phyloP scores from a whole-genome alignment of 352 stramenopile species.

The Elongisporangium undulatum region DNA sequence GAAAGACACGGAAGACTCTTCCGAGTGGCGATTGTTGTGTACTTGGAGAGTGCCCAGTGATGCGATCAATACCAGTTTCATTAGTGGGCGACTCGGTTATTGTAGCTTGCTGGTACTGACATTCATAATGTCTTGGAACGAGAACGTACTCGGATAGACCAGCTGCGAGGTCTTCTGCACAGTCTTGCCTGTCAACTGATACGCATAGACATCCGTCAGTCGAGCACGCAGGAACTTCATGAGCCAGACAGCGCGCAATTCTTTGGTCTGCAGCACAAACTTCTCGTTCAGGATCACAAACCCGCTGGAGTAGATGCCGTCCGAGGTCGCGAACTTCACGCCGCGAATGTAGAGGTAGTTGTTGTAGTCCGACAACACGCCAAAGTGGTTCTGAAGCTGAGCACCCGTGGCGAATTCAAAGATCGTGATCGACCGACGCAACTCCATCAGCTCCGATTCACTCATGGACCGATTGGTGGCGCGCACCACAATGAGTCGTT shows the following conservation, averaged over 20 bases:
- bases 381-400: constrained; percentile 23
- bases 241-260: constrained; percentile 25
- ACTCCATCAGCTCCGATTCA: constrained; percentile 14
- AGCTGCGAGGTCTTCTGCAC: constrained; percentile 33
- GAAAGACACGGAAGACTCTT: too few relatives aligned
- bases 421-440: constrained; percentile 27
- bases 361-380: constrained; percentile 37
- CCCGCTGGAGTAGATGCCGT: constrained; percentile 41
- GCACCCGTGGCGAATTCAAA: constrained; percentile 31
- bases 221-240: constrained; percentile 27
- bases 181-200: constrained; percentile 31
- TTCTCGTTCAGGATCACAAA: constrained; percentile 41
- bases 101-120: constrained; percentile 35
- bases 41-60: neutral
- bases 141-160: constrained; percentile 33
- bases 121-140: constrained; percentile 22
- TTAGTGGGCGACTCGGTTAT: too few relatives aligned
- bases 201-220: constrained; percentile 33
- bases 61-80: too few relatives aligned
- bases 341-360: constrained; percentile 41
- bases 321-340: constrained; percentile 33
- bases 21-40: too few relatives aligned
- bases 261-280: constrained; percentile 30
- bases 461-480: neutral
- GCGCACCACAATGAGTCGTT: neutral